These are phyloP conservation scores for Trichoderma endophyticum DNA, from an alignment of 2,329 filamentous ascomycete species.

Conservation along the genomic window DNA sequence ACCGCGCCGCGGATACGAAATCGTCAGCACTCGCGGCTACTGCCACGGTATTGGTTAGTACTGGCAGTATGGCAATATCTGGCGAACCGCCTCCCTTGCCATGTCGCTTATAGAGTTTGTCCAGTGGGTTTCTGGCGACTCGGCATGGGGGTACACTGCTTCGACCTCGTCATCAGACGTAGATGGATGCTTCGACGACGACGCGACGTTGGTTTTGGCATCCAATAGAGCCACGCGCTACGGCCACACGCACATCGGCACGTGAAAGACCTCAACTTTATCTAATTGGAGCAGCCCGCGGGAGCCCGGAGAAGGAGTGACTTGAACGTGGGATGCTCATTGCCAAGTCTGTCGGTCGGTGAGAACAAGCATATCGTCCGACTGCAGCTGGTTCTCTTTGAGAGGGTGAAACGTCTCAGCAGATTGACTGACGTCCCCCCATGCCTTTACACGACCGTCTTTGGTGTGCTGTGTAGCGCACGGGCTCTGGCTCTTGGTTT, in stretches of 20 bases:
- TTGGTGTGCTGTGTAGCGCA: background rate
- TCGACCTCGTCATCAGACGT: background rate
- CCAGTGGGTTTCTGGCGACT: background rate
- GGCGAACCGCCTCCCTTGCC: background rate
- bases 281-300: background rate
- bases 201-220: background rate
- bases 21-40: background rate
- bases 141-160: background rate
- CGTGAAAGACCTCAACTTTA: background rate
- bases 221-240: background rate
- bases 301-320: background rate
- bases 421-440: background rate
- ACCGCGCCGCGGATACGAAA: conserved; percentile 5
- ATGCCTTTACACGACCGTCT: background rate
- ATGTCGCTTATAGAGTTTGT: background rate
- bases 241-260: background rate
- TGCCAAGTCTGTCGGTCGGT: background rate
- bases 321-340: background rate
- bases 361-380: background rate
- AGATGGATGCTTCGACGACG: background rate
- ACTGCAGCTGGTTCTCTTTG: background rate
- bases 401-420: background rate
- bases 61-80: background rate
- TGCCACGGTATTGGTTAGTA: background rate
- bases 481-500: background rate